Percentiles rank a stretch among this genome's conserved stretches.
phyloP scores from a whole-genome alignment of 177 flowering plant genomes.

The Tripterygium wilfordii region DNA sequence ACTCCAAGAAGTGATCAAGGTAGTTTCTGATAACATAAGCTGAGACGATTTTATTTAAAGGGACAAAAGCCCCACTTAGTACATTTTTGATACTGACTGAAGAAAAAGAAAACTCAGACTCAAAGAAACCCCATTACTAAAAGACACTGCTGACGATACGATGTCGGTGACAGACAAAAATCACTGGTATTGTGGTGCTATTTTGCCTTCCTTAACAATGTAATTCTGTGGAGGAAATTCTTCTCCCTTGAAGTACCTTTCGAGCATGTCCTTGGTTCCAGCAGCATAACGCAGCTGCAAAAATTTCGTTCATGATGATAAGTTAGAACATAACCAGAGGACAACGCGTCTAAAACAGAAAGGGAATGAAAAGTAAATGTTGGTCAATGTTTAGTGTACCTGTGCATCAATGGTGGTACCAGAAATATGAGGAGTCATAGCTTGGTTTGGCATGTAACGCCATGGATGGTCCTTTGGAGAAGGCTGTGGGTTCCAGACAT shows the following conservation, averaged over 20 bases:
- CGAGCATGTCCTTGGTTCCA: constrained; percentile 91
- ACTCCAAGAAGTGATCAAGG: too few relatives aligned
- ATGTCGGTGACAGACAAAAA: too few relatives aligned
- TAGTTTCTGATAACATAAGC: too few relatives aligned
- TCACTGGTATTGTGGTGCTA: constrained; percentile 82
- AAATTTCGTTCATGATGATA: constrained; percentile 2
- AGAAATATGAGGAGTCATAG: constrained; percentile 98
- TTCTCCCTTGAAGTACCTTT: constrained; percentile 90
- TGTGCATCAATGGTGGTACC: constrained; percentile 99
- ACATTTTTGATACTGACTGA: too few relatives aligned
- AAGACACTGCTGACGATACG: too few relatives aligned
- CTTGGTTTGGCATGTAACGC: constrained; percentile 97
- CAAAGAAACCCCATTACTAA: too few relatives aligned
- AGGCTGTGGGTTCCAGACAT: constrained; percentile 99
- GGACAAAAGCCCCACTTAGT: too few relatives aligned
- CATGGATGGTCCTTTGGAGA: constrained; percentile 99
- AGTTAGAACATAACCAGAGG: too few relatives aligned
- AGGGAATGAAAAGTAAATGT: too few relatives aligned
- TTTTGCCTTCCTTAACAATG: constrained; percentile 90
- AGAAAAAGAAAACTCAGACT: too few relatives aligned
- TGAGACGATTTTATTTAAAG: too few relatives aligned
- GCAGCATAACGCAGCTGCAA: constrained; percentile 93
- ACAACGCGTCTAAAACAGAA: too few relatives aligned
- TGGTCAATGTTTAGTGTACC: constrained; percentile 43
- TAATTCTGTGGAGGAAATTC: constrained; percentile 81